Evolutionary conservation across 2,329 filamentous ascomycete genomes (phyloP).

Genomic region (Colletotrichum orbiculare): DNA sequence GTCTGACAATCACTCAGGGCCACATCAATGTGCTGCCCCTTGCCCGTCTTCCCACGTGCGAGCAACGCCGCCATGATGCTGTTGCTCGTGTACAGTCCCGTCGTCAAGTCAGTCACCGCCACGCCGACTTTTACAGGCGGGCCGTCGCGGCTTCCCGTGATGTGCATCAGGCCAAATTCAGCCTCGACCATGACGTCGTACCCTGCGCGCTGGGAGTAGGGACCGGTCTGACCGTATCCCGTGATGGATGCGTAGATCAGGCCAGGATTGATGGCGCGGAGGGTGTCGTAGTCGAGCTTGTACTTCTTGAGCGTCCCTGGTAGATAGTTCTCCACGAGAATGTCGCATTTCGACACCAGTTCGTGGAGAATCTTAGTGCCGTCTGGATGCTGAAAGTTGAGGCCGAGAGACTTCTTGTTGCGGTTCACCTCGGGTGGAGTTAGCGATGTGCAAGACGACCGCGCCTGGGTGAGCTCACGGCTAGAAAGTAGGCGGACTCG

Average conservation of each 20-base stretch:
- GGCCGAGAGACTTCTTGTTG: conserved; percentile 93
- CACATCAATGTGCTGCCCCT: conserved; percentile 92
- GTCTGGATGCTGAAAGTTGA: conserved; percentile 88
- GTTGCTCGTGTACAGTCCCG: conserved; percentile 94
- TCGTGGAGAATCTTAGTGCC: conserved; percentile 90
- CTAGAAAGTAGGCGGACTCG: conserved; percentile 94
- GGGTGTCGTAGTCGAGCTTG: conserved; percentile 84
- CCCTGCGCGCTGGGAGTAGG: conserved; percentile 86
- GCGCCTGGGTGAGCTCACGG: conserved; percentile 63
- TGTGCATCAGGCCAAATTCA: conserved; percentile 98
- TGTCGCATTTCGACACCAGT: conserved; percentile 85
- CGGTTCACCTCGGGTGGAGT: conserved; percentile 79
- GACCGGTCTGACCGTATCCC: conserved; percentile 95
- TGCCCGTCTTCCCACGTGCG: conserved; percentile 77
- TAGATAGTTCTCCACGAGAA: conserved; percentile 96
- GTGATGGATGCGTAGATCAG: conserved; percentile 97
- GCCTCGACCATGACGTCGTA: conserved; percentile 99
- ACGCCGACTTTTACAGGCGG: conserved; percentile 97
- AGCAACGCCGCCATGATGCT: conserved; percentile 94
- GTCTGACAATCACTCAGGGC: conserved; percentile 94
- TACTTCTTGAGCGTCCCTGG: conserved; percentile 93
- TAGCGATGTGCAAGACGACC: background rate
- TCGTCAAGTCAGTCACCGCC: conserved; percentile 95
- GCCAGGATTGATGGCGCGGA: conserved; percentile 83
- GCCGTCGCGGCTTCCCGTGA: conserved; percentile 88